Evolutionary conservation across 345 rosid genomes (phyloP).

Genomic region (Kandelia obovata): DNA sequence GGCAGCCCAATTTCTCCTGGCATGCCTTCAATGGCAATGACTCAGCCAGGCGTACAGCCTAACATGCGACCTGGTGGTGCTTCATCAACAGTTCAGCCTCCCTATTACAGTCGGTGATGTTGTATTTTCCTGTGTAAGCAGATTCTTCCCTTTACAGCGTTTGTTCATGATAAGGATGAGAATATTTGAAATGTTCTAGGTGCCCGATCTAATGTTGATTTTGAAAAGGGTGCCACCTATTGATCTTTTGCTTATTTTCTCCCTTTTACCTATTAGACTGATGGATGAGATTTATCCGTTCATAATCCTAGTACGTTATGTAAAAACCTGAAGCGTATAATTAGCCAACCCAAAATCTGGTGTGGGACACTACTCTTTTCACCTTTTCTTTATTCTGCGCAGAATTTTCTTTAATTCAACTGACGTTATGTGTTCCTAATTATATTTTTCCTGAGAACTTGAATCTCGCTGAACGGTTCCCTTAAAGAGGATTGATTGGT

Average conservation of each 20-base stretch:
- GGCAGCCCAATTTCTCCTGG: slow-evolving; percentile 21
- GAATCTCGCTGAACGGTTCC: too few relatives aligned
- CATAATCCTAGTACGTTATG: background rate
- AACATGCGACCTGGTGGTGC: slow-evolving; percentile 33
- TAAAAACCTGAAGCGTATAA: too few relatives aligned
- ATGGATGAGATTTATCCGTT: background rate
- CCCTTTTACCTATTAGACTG: background rate
- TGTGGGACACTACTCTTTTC: too few relatives aligned
- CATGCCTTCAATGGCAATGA: slow-evolving; percentile 22
- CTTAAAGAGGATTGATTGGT: too few relatives aligned
- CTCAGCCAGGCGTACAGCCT: slow-evolving; percentile 34
- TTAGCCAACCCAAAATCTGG: too few relatives aligned
- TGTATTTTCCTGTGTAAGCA: background rate
- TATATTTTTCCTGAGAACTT: too few relatives aligned
- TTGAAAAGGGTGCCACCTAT: too few relatives aligned
- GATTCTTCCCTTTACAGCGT: background rate
- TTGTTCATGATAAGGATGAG: slow-evolving; percentile 8
- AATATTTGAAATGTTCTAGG: background rate
- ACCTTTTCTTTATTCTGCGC: too few relatives aligned
- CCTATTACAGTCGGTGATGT: slow-evolving; percentile 37
- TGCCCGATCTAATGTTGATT: slow-evolving; percentile 5
- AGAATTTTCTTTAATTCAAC: too few relatives aligned
- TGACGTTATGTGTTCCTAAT: too few relatives aligned
- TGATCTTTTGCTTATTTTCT: background rate
- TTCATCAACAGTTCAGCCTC: slow-evolving; percentile 38